Percentiles rank a stretch among this genome's conserved stretches.
Evolutionary conservation across 805 yeast species (phyloP).

Genomic region (Candida maris): DNA sequence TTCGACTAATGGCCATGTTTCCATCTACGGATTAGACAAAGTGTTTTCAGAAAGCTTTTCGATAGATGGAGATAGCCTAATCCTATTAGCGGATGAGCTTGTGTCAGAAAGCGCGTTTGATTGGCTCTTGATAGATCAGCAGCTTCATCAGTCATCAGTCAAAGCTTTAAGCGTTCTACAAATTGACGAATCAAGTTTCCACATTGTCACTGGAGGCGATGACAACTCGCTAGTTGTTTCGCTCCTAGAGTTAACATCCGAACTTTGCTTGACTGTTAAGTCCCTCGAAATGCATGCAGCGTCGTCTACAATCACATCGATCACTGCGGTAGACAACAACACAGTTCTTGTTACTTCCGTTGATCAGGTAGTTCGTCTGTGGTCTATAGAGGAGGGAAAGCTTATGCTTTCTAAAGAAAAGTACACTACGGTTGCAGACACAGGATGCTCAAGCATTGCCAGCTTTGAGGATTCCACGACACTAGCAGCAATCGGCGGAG

Average conservation of each 20-base stretch:
- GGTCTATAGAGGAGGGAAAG: conserved; percentile 44
- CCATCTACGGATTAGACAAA: conserved; percentile 53
- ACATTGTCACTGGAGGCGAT: conserved; percentile 82
- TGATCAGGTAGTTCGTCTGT: conserved; percentile 71
- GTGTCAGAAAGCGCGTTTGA: conserved; percentile 7
- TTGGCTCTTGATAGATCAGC: conserved; percentile 37
- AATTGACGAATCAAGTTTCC: conserved; percentile 6
- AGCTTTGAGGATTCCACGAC: conserved; percentile 24
- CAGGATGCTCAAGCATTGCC: conserved; percentile 63
- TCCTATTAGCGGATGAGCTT: not conserved
- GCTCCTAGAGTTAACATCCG: conserved; percentile 25
- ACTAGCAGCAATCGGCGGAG: conserved; percentile 65
- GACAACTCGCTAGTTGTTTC: conserved; percentile 68
- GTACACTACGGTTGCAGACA: conserved; percentile 86
- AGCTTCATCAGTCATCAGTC: conserved; percentile 82
- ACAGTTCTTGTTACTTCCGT: conserved; percentile 66
- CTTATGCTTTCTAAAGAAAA: conserved; percentile 35
- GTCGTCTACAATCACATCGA: conserved; percentile 78
- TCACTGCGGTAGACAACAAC: conserved; percentile 34
- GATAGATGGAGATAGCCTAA: conserved; percentile 1
- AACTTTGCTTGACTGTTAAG: conserved; percentile 24
- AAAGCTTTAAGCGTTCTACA: conserved; percentile 47
- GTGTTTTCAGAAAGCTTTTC: conserved; percentile 9
- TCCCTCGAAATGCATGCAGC: conserved; percentile 59
- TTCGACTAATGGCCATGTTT: conserved; percentile 80